Percentiles rank a stretch among this genome's conserved stretches.
Conservation (phyloP, 495 filamentous ascomycete genomes). For the Aspergillus indologenus region DNA sequence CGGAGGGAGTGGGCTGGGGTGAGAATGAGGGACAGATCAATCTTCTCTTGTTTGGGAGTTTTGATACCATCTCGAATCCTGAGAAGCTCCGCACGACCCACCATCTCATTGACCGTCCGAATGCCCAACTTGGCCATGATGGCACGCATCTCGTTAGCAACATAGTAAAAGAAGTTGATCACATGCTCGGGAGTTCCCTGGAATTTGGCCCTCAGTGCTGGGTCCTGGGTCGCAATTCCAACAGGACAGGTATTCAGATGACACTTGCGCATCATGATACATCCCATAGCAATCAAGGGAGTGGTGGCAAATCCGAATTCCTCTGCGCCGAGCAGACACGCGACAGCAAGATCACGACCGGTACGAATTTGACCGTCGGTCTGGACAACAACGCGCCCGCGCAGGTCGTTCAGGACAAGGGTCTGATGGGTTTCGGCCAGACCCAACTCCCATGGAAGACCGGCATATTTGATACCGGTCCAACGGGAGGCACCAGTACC, state of each 20-base stretch:
- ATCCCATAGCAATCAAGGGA: slow-evolving; percentile 95
- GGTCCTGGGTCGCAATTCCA: slow-evolving; percentile 95
- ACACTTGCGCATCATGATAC: slow-evolving; percentile 89
- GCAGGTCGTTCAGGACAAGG: slow-evolving; percentile 94
- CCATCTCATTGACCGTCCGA: slow-evolving; percentile 97
- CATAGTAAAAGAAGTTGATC: slow-evolving; percentile 99
- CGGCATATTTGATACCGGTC: slow-evolving; percentile 99
- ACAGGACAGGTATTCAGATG: slow-evolving; percentile 88
- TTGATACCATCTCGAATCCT: slow-evolving; percentile 86
- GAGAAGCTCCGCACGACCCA: slow-evolving; percentile 86
- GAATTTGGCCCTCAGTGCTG: slow-evolving; percentile 93
- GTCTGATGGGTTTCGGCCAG: slow-evolving; percentile 98
- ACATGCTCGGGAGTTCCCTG: slow-evolving; percentile 92
- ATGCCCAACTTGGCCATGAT: slow-evolving; percentile 98
- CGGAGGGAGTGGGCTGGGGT: slow-evolving; percentile 95
- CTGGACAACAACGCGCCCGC: slow-evolving; percentile 95
- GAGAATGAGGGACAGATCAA: slow-evolving; percentile 92
- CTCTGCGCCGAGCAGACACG: slow-evolving; percentile 93
- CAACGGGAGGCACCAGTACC: slow-evolving; percentile 97
- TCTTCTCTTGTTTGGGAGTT: slow-evolving; percentile 84
- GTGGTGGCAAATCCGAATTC: slow-evolving; percentile 99
- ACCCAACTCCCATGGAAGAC: slow-evolving; percentile 97
- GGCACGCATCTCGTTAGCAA: slow-evolving; percentile 94
- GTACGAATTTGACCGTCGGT: slow-evolving; percentile 96
- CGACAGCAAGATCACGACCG: slow-evolving; percentile 92